Evolutionary conservation across 139 green algal species (phyloP), one percentile per base, ranked within the genome.

Genomic region (Asterochloris sp.): DNA sequence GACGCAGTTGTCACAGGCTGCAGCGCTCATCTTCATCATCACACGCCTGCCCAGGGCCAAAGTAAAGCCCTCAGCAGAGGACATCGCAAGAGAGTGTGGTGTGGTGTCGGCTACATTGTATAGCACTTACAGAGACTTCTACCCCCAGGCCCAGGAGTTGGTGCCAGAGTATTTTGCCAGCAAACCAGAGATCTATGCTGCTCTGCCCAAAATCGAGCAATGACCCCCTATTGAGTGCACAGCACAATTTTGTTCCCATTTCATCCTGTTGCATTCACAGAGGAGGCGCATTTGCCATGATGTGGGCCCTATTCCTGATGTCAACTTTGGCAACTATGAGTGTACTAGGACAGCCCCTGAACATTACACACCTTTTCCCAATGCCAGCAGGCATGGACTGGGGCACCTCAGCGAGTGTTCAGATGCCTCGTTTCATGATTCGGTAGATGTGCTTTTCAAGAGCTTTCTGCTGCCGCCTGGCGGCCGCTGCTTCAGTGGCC

Each of bases 11-110:
- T 92, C 93, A 24, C 86, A 95, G 21, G 94, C 92, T 10, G 92
- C 88, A 8, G 91, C 88, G 24, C 87, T 97, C 76, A 87, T 97
- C 29, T 93, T 89, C 81, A 85, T 93, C 74, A 86, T 95, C 38
- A 86, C 87, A 28, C 78, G 78, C 76, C 79, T 95, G 76, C 84
- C 83, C 11, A 29, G 64, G 23, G n/a, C 75, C 21, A 38, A 69
- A 12, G 23, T 73, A 27, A 74, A 67, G 16, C 64, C 38, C 10
- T 63, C 54, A 26, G n/a, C 60, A 24, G 23, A 60, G 78, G 26
- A 27, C 6, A 67, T 83, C 63, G 47, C 69, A 28, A 28, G 21
- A 27, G 27, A 21, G 23, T 78, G 69, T 73, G n/a, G 24, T 21
- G 54, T 83, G 9, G 69, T 29, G 64, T 27, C 62, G 15, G 54